Conservation (phyloP, 805 yeast species). For the Metschnikowia chrysomelidarum region DNA sequence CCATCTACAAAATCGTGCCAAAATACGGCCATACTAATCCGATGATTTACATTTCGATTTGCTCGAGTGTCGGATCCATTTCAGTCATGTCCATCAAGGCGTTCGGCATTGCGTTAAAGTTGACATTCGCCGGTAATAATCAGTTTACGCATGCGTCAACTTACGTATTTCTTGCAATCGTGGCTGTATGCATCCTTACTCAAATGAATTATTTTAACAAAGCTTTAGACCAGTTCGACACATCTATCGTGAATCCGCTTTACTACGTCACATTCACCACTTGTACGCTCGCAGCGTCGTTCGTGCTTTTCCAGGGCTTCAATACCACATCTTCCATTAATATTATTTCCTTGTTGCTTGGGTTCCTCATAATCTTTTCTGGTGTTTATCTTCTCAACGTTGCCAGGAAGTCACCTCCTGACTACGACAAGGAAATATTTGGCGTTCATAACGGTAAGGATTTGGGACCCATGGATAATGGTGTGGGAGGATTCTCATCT, state of each 20-base stretch:
- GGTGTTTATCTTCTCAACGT: constrained; percentile 84
- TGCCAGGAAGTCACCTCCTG: constrained; percentile 62
- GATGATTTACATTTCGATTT: constrained; percentile 84
- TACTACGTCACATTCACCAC: constrained; percentile 92
- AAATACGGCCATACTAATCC: constrained; percentile 77
- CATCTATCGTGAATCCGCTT: constrained; percentile 86
- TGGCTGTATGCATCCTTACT: constrained; percentile 76
- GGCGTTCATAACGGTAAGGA: constrained; percentile 54
- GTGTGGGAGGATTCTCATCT: constrained; percentile 69
- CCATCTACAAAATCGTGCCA: constrained; percentile 84
- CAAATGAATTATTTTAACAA: constrained; percentile 95
- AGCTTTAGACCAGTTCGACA: constrained; percentile 90
- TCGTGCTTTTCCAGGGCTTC: constrained; percentile 82
- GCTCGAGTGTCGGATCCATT: constrained; percentile 87
- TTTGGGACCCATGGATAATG: constrained; percentile 74
- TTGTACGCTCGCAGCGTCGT: constrained; percentile 80
- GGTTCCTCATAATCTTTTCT: constrained; percentile 80
- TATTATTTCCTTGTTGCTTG: constrained; percentile 76
- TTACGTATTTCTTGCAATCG: constrained; percentile 74
- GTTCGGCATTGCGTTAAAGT: constrained; percentile 85
- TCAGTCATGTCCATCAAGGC: constrained; percentile 92
- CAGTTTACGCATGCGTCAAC: constrained; percentile 86
- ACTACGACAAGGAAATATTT: constrained; percentile 51
- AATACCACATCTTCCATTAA: constrained; percentile 79
- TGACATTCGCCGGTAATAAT: constrained; percentile 80